These are phyloP conservation scores for Picea glauca DNA, from an alignment of 75 land plant species.

Conservation along the genomic window DNA sequence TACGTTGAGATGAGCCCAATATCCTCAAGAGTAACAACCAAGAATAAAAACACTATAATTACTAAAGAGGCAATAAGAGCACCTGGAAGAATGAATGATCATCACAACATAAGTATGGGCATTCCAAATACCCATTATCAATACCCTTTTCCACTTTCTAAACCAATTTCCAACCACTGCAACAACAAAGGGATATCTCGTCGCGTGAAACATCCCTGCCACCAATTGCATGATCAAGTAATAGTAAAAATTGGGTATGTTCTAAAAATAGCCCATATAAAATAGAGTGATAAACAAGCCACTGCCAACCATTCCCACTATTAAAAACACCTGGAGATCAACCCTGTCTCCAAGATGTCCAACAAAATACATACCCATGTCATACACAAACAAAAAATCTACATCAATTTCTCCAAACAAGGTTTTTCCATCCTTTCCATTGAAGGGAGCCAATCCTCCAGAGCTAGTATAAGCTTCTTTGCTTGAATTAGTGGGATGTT, in stretches of 20 bases:
- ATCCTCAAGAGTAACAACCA: conserved; percentile 60
- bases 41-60: conserved; percentile 44
- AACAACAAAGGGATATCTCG: conserved; percentile 90
- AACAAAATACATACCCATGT: conserved; percentile 70
- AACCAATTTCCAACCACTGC: conserved; percentile 88
- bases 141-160: conserved; percentile 73
- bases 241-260: conserved; percentile 63
- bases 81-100: conserved; percentile 74
- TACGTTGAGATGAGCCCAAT: conserved; percentile 26
- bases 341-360: conserved; percentile 78
- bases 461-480: conserved; percentile 4
- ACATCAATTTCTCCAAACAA: conserved; percentile 77
- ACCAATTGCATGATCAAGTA: conserved; percentile 62
- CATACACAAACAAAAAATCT: conserved; percentile 57
- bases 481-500: not conserved
- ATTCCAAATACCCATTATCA: conserved; percentile 93
- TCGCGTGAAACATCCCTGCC: conserved; percentile 78
- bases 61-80: conserved; percentile 45
- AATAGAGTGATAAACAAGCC: conserved; percentile 59
- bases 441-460: conserved; percentile 76
- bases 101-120: conserved; percentile 93
- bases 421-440: conserved; percentile 48
- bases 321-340: conserved; percentile 57
- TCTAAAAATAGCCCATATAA: conserved; percentile 68
- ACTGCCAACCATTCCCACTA: conserved; percentile 84